Base-by-base conservation (phyloP, 352 stramenopile species). In the Phytopythium vexans region DNA sequence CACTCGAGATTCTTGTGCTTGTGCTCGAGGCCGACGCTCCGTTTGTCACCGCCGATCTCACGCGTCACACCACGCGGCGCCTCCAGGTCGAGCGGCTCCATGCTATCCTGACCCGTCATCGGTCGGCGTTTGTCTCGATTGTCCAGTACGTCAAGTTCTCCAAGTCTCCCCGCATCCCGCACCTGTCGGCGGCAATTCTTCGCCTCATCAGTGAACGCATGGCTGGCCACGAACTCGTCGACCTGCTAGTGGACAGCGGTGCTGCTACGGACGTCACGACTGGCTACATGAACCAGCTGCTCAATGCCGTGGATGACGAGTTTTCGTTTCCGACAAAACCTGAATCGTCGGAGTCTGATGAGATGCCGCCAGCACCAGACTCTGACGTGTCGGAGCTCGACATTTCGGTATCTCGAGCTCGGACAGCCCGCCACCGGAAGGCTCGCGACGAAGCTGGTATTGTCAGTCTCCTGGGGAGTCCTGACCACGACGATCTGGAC, bases 61-160 rank as follows among this genome's bases (percentile, higher is more conserved):
- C 68, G 77, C n/a, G 47, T 14, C 15, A 35, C n/a, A 52, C 16
- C 21, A 34, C 34, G 8, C 41, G 15, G n/a, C 72, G 76, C 31
- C 54, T 88, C 14, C 82, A 90, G 55, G 70, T 92, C 11, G 82
- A 94, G 55, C 79, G 81, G 59, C 72, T 94, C 41, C 77, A 92
- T 61, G 86, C 62, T 31, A 88, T 91, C 37, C 61, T 94, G 51
- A 82, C 69, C 38, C 82, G 82, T 27, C 73, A 89, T 38, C 80
- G 79, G 4, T 52, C 70, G 10, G 80, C 91, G 44, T 88, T 94
- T 48, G 80, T 94, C 35, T 86, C 74, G 46, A 82, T 94, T 54
- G 64, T 86, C 47, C 79, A 89, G 68, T 94, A 92, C 63, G 79
- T 94, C 52, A 86, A 89, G 60, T 94, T 90, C 63, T 84, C 75